These are phyloP conservation scores for Peniophora sp. DNA, from an alignment of 1,284 basidiomycete genomes.

Conservation along the genomic window DNA sequence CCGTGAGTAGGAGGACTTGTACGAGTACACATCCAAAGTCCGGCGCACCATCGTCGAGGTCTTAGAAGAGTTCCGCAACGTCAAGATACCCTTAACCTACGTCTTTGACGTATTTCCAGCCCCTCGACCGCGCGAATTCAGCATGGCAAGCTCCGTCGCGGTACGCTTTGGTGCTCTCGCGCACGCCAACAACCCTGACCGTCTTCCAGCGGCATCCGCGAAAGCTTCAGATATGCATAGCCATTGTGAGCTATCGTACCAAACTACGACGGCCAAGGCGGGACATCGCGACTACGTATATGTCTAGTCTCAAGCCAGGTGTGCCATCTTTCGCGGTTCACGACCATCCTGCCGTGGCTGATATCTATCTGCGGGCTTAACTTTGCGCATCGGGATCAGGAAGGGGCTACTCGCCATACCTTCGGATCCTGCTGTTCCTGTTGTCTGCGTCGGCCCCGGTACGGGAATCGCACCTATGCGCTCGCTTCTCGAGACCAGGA, in stretches of 20 bases:
- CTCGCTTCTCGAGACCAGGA: conserved; percentile 75
- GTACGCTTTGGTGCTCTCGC: conserved; percentile 23
- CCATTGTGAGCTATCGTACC: conserved; percentile 87
- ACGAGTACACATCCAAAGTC: conserved; percentile 80
- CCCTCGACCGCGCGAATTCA: conserved; percentile 85
- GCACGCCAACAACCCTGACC: neutral
- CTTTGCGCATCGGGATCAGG: conserved; percentile 58
- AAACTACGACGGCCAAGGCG: conserved; percentile 73
- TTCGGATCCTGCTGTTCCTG: conserved; percentile 41
- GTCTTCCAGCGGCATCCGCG: conserved; percentile 55
- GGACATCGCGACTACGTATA: conserved; percentile 82
- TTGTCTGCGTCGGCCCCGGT: conserved; percentile 88
- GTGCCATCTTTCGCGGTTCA: conserved; percentile 1
- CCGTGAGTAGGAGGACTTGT: conserved; percentile 73
- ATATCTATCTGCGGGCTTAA: too few species aligned
- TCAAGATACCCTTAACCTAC: conserved; percentile 69
- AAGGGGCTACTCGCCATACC: conserved; percentile 68
- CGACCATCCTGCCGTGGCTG: too few species aligned
- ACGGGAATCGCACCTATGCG: conserved; percentile 93
- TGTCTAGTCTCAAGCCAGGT: conserved; percentile 55
- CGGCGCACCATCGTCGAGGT: conserved; percentile 83
- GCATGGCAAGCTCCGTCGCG: conserved; percentile 77
- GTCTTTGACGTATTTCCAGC: conserved; percentile 83
- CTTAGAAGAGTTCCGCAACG: conserved; percentile 76
- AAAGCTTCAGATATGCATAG: conserved; percentile 80